Base-by-base conservation (phyloP, 805 yeast genomes). In the Tetrapisispora phaffii region DNA sequence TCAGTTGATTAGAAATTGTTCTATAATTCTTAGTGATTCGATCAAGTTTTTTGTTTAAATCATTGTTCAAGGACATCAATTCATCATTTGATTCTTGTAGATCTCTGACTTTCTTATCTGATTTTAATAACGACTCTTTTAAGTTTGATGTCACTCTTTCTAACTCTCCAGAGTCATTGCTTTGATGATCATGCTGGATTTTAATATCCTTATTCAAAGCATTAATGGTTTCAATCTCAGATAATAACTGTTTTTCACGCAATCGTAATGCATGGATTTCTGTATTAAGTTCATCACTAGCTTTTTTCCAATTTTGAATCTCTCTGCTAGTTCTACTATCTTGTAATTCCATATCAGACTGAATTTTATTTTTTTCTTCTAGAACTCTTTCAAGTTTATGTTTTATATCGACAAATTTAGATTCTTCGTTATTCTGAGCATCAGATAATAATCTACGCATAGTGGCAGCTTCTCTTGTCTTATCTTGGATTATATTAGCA, bases 381-480 rank as follows among this genome's bases (percentile, higher is more conserved):
- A 64, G 58, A 0, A 76, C 46, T n/a, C 62, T 65, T 16, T 68
- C 64, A 23, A 85, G 53, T 49, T 77, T 78, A 4, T 70, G 70
- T 41, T 69, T 74, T 17, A 80, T 61, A 31, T 83, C 87, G n/a
- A 67, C 66, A n/a, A 75, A 61, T 45, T 75, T 75, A 2, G 57
- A 51, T 29, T 72, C 74, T 35, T 76, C 73, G 33, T 69, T 73
- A 38, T 77, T 79, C 54, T 88, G 90, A 6, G 76, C 72, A 38
- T 86, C 95, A 39, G 76, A 62, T 24, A 89, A 57, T 33, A 86
- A 60, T 47, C 84, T 69, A 53, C 94, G 73, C 63, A 88, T 76
- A 0, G 86, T 79, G 1, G 80, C 70, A 0, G 86, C 73, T 63
- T 90, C 97, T 42, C 89, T 71, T 0, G 85, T 78, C 48, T 95